Evolutionary conservation across 371 early-diverging fungal species (phyloP), one percentile per base, ranked within the genome.

Genomic region (Rhizopus delemar): DNA sequence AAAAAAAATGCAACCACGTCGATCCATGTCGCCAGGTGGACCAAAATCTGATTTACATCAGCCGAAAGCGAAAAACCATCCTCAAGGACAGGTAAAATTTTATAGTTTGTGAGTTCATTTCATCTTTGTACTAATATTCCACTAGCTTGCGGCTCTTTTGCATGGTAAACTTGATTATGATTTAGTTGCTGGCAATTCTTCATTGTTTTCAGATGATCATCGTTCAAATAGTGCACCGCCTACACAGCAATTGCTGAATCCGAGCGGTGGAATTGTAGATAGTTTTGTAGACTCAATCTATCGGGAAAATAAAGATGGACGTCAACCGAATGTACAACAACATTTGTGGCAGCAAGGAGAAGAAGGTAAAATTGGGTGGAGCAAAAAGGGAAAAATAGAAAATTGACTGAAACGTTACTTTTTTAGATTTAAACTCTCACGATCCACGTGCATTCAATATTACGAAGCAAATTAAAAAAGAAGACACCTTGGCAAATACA

Each of bases 221-320:
- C 74, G 77, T 28, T 68, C 74, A 8, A 74, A 54, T 11, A 77
- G 77, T 41, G 77, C 77, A 33, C 77, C 77, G 29, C 77, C 77
- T 29, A 62, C 65, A 34, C 68, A 71, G 63, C 46, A 57, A 28
- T 39, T 71, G 32, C 15, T 43, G 6, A 11, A 43, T 15, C 6
- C n/a, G 6, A 43, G 51, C 11, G 39, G 50, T 43, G 54, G 31
- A 41, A 12, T 45, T 41, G 31, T 22, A 41, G 33, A 41, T 33
- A 34, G 22, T 6, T 39, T 49, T 48, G 46, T 39, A 41, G 16
- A 38, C 29, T 53, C 41, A 16, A 51, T 22, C 36, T 35, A 41
- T 35, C 15, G 51, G 45, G 57, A 51, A 13, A 29, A 5, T 38
- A 35, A 38, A 13, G 51, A 65, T 56, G 57, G 28, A 13, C 46